Base-by-base conservation (phyloP, 2,329 filamentous ascomycete species). In the Tricladium varicosporioides region DNA sequence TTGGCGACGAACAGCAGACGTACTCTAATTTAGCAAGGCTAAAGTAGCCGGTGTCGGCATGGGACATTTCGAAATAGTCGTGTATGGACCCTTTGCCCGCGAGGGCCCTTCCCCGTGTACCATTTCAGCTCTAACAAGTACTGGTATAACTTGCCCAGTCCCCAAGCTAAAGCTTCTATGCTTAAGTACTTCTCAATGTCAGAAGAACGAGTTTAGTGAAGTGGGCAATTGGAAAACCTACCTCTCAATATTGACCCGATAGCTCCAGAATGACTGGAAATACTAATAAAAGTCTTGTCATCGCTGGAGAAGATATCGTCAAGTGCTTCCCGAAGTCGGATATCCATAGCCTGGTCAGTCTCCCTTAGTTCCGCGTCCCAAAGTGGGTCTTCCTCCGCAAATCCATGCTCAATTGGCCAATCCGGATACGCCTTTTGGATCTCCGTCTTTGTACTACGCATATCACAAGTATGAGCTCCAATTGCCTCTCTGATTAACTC, bases 141-240 rank as follows among this genome's bases (percentile, higher is more conserved):
- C 84, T 0, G 87, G 86, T 31, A 91, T 86, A 7, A 86, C 81
- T 60, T 85, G 81, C 8, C 87, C 87, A 0, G 87, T 91, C n/a
- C 76, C 76, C 11, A 90, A 73, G 1, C 73, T 69, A 66, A 89
- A 91, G 1, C 72, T 61, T n/a, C 80, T 78, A 65, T 90, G 87
- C 51, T 80, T 79, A 3, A 89, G 71, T 0, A 84, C 84, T 51
- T 22, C 27, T 1, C 9, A 27, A 13, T 36, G 18, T 50, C 36
- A 56, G 47, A 16, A 32, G 8, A 13, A 16, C 8, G 32, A 5
- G 16, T 11, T 22, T 11, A 7, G 27, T n/a, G 15, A 42, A 53
- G 4, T 11, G 4, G 5, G 5, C 14, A 11, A 16, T 14, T 5
- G 43, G 43, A 46, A n/a, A 13, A 18, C 61, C 62, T 42, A 68